Evolutionary conservation across 2,329 filamentous ascomycete genomes (phyloP), one percentile per base, ranked within the genome.

Genomic region (Xylariaceae sp.): DNA sequence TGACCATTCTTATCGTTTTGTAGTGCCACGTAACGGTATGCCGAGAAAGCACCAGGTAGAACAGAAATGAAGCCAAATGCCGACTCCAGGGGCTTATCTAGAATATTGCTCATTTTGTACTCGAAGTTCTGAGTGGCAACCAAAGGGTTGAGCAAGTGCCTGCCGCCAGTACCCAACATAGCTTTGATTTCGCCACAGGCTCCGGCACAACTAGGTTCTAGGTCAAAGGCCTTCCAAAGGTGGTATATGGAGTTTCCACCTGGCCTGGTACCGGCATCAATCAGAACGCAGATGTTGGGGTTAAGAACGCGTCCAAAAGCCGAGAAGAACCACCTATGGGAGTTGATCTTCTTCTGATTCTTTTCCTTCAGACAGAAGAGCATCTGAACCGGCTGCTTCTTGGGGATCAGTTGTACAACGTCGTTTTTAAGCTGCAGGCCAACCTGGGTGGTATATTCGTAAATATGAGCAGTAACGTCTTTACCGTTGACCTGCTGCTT

Each of bases 261-360:
- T 0, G 94, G 94, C 63, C 92, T 92, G 0, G 94, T 99, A 77
- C 94, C 94, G 1, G 94, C 94, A 74, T 99, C 94, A 61, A 99
- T 84, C 46, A 99, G 82, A 9, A 97, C 93, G 68, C 94, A 97
- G 64, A 99, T 96, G 67, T 97, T 97, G 32, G 94, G 94, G 59
- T 97, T 88, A 37, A 99, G 76, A 3, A 97, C 89, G 18, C 87
- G 84, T 26, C 94, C 94, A 71, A 99, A 99, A 0, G 93, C 94
- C 64, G 95, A 89, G 81, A 99, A 99, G 77, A 99, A 97, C 94
- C 94, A 99, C 71, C 94, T 82, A 72, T 99, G 94, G 0, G 94
- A 97, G 72, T 99, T 99, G 83, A 99, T 99, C 81, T 99, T 99
- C 80, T 99, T 99, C 77, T 97, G 92, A 71, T 99, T 99, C 83